phyloP scores from a whole-genome alignment of 2,329 filamentous ascomycete genomes.

The Aspergillus caelatus region DNA sequence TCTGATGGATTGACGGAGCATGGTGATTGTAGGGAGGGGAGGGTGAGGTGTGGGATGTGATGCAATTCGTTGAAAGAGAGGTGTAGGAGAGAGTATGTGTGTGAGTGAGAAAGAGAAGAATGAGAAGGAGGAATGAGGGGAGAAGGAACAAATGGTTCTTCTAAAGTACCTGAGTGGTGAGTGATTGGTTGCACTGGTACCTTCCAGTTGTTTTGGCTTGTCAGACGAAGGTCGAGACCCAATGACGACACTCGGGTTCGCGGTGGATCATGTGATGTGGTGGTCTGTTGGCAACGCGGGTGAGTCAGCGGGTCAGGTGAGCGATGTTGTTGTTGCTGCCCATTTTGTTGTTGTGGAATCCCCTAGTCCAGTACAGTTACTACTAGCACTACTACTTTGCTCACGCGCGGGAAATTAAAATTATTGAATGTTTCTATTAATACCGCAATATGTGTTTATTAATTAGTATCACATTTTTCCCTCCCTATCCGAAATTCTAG shows the following conservation, averaged over 20 bases:
- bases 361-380: too few relatives aligned
- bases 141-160: neutral
- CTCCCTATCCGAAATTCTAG: neutral
- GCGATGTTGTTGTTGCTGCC: neutral
- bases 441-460: neutral
- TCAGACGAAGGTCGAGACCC: neutral
- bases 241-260: conserved; percentile 16
- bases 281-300: neutral
- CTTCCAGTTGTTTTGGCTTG: neutral
- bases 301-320: conserved; percentile 18
- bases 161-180: neutral
- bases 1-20: conserved; percentile 70
- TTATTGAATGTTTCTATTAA: conserved; percentile 1
- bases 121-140: conserved; percentile 1
- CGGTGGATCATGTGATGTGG: conserved; percentile 13
- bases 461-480: neutral
- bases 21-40: conserved; percentile 36
- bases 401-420: neutral
- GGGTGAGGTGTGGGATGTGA: neutral
- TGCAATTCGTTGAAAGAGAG: neutral
- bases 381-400: neutral
- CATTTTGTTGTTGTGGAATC: neutral
- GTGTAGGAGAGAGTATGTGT: neutral
- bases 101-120: conserved; percentile 3
- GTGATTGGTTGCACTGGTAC: neutral